Evolutionary conservation across 805 yeast genomes (phyloP), one percentile per base, ranked within the genome.

Genomic region (Torulaspora gathmanii): DNA sequence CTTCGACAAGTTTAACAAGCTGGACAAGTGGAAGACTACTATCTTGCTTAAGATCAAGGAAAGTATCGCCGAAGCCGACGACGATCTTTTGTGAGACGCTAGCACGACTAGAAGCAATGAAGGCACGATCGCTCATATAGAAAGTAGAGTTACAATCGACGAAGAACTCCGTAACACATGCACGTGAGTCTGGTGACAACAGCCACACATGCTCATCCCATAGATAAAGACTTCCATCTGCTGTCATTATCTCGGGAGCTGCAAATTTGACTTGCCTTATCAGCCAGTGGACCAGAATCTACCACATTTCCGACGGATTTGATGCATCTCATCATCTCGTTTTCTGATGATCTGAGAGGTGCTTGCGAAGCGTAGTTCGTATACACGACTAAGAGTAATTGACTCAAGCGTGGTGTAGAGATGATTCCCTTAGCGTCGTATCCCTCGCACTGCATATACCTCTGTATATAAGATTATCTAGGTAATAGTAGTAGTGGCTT

Each of bases 1-100:
- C 52, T 93, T 70, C 58, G 98, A 93, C 64, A 95, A 86, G 64
- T 89, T 85, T 65, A 73, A 81, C 52, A 88, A 88, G 65, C 77
- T 93, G 45, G 99, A 93, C 63, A 86, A 84, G 59, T 84, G 95
- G 83, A 88, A 86, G 71, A 86, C 96, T 10, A 80, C 85, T 23
- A 70, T 93, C 40, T 74, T 93, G 54, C 74, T 91, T 56, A 84
- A 83, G 67, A 82, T 93, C 57, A 93, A 93, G 70, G 82, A 77
- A 53, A 68, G 75, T 3, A 81, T 87, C 38, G 78, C 80, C 29
- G 81, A 78, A 43, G 83, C 80, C 39, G 95, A 84, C 46, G 93
- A 84, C 40, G 90, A 86, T 58, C 47, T 64, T 25, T 54, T 61
- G 44, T 61, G 43, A 43, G 23, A 10, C 16, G 8, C 13, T 2